These are phyloP conservation scores for Pseudopyrenochaeta lycopersici DNA, from an alignment of 2,329 filamentous ascomycete species.

Conservation along the genomic window DNA sequence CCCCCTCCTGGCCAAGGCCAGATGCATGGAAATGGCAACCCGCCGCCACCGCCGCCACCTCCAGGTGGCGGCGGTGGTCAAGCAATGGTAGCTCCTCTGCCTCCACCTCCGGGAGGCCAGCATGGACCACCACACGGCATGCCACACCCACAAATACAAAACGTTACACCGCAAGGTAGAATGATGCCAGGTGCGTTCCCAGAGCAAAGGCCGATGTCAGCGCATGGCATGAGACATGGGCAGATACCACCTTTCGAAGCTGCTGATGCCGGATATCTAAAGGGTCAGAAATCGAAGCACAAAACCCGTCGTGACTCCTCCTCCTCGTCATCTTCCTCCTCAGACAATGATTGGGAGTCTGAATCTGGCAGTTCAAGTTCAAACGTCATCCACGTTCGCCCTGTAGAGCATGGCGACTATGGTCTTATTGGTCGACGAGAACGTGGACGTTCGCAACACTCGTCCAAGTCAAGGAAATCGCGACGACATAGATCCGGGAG, in stretches of 20 bases:
- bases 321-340: slow-evolving; percentile 20
- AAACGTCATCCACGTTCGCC: slow-evolving; percentile 7
- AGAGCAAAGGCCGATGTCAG: slow-evolving; percentile 6
- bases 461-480: slow-evolving; percentile 17
- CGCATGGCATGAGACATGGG: slow-evolving; percentile 10
- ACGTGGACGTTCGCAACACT: slow-evolving; percentile 22
- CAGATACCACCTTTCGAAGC: slow-evolving; percentile 13
- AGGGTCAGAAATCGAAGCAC: slow-evolving; percentile 24
- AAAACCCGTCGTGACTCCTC: slow-evolving; percentile 11
- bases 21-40: slow-evolving; percentile 3
- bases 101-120: slow-evolving; percentile 6
- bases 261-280: slow-evolving; percentile 11
- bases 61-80: slow-evolving; percentile 2
- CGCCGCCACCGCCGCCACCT: slow-evolving; percentile 19
- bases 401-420: slow-evolving; percentile 31
- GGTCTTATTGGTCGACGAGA: slow-evolving; percentile 15
- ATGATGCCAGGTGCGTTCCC: slow-evolving; percentile 30
- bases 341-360: slow-evolving; percentile 21
- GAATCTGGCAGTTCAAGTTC: slow-evolving; percentile 24
- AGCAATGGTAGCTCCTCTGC: background rate
- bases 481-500: slow-evolving; percentile 16
- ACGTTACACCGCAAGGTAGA: slow-evolving; percentile 7
- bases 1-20: slow-evolving; percentile 5
- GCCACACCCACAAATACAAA: slow-evolving; percentile 13
- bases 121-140: slow-evolving; percentile 9